Base-by-base conservation (phyloP, 305 asterid genomes). In the Stenogyne calaminthoides region DNA sequence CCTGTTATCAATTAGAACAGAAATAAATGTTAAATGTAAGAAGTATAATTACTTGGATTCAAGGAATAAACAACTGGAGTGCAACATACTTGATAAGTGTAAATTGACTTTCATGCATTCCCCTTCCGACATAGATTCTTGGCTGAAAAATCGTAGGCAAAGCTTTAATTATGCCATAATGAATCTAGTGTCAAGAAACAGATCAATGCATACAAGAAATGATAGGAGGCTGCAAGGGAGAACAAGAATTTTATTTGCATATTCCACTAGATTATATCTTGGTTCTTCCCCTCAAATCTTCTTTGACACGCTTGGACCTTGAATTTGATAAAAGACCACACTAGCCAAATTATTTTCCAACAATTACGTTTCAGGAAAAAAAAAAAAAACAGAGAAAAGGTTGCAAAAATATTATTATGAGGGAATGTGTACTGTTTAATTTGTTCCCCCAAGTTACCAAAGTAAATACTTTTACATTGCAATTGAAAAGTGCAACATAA, bases 101-200 rank as follows among this genome's bases (percentile, higher is more conserved):
- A 76, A 86, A 83, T 72, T 91, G 96, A 78, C 97, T 91, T 81
- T 91, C 97, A 65, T 91, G 97, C 97, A 91, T 91, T 81, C 97
- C 97, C 78, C 97, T 88, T 62, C 97, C 97, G 22, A 91, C 91
- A 36, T 89, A 91, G 79, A 89, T 86, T 71, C 96, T 85, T 25
- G 92, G 96, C 97, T 91, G 92, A 80, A 86, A 72, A 83, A 75
- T 61, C 56, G 42, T 11, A 40, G 70, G 63, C 67, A 62, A 55
- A n/a, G n/a, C n/a, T n/a, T n/a, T 54, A 64, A 59, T 69, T 69
- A 75, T 70, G 75, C 25, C 73, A 39, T 58, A 62, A 64, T 58
- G 70, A 67, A 58, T 12, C 9, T 14, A 58, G 19, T 9, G 64
- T 73, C 68, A 22, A 69, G 46, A 42, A 51, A 70, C 16, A 40